A percentile compares a stretch with the other conserved stretches of the same genome.
Conservation (phyloP, 139 green algal species). For the Chlorella sp. region DNA sequence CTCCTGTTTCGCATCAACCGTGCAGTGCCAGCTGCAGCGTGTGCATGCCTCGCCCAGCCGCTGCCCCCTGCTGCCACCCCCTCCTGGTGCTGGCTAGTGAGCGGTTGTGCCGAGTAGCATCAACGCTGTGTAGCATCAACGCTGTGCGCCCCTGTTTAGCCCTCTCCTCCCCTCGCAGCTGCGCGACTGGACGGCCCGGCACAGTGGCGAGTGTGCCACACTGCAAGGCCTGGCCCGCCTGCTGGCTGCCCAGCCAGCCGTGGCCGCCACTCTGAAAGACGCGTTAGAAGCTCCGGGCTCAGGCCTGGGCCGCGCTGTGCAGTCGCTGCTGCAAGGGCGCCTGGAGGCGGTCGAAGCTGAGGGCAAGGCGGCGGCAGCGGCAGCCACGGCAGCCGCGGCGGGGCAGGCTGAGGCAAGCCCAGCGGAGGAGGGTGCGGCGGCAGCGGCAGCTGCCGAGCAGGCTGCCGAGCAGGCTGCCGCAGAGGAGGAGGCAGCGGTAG, state of each 20-base stretch:
- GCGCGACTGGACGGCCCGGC: constrained; percentile 11
- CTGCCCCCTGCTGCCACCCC: no score
- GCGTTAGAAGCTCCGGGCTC: constrained; percentile 3
- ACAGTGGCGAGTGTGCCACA: constrained; percentile 15
- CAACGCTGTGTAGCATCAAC: no score
- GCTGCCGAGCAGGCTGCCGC: background rate
- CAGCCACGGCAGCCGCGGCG: background rate
- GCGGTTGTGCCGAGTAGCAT: no score
- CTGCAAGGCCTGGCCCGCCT: background rate
- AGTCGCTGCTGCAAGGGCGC: background rate
- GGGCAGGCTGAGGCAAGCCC: background rate
- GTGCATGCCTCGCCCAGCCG: no score
- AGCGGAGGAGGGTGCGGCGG: background rate
- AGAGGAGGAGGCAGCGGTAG: background rate
- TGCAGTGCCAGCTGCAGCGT: no score
- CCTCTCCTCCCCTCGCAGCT: background rate
- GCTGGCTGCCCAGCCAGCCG: background rate
- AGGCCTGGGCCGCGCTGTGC: background rate
- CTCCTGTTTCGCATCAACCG: no score
- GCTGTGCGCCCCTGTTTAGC: no score
- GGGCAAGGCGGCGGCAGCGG: background rate
- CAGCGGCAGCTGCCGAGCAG: background rate
- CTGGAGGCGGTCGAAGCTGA: background rate
- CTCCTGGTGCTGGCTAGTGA: no score
- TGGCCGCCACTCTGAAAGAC: background rate